phyloP scores from a whole-genome alignment of 2,329 filamentous ascomycete species.

The Diatrype stigma region DNA sequence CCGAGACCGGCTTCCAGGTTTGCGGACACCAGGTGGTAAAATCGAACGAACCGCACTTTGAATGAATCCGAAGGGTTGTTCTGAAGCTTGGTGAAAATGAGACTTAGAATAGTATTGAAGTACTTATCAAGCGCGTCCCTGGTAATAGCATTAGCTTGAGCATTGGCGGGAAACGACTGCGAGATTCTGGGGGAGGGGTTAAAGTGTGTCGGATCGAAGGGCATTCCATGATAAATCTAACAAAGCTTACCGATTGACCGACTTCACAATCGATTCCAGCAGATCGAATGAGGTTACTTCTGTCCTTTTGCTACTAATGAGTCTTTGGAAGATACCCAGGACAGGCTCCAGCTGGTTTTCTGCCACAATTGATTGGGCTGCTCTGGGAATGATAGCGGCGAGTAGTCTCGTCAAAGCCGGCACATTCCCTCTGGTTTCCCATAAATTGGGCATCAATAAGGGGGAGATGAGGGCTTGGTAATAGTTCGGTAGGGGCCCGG shows the following conservation, averaged over 20 bases:
- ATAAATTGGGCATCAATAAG: conserved; percentile 75
- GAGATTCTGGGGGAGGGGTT: neutral
- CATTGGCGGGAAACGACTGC: neutral
- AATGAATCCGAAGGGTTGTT: conserved; percentile 69
- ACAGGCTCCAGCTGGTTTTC: conserved; percentile 82
- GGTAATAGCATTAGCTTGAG: conserved; percentile 8
- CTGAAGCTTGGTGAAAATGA: conserved; percentile 77
- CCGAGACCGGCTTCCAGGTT: conserved; percentile 76
- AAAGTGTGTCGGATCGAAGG: neutral
- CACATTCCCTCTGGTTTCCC: conserved; percentile 90
- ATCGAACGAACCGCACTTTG: conserved; percentile 81
- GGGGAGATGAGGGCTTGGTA: conserved; percentile 77
- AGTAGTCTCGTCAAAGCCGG: conserved; percentile 85
- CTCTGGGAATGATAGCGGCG: conserved; percentile 76
- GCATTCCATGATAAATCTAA: neutral
- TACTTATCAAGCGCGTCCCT: conserved; percentile 67
- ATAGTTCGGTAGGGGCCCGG: conserved; percentile 71
- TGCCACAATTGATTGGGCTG: conserved; percentile 65
- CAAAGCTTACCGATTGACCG: conserved; percentile 63
- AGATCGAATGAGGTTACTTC: conserved; percentile 87
- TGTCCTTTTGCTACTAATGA: conserved; percentile 76
- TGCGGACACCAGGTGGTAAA: conserved; percentile 90
- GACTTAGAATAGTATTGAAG: conserved; percentile 73
- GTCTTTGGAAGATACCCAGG: conserved; percentile 92
- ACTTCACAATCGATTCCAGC: conserved; percentile 72